Conservation (phyloP, 352 stramenopile species). For the Pythium guiyangense region DNA sequence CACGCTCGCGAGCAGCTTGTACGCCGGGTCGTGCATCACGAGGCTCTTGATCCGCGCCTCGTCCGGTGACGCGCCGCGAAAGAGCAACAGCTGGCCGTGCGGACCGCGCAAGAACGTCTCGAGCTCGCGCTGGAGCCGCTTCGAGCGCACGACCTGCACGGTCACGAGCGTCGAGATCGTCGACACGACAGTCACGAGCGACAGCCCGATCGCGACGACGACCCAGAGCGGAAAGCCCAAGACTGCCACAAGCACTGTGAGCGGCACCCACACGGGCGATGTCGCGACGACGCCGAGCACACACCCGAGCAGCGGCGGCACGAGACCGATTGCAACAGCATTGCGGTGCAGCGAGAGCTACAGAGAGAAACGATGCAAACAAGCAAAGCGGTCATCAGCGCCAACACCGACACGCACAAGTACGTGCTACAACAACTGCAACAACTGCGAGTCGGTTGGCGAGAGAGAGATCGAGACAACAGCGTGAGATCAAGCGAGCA, state of each 20-base stretch:
- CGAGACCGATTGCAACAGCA: slow-evolving; percentile 37
- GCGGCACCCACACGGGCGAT: slow-evolving; percentile 53
- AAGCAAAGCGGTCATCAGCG: not conserved
- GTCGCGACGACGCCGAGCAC: slow-evolving; percentile 36
- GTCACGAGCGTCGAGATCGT: slow-evolving; percentile 44
- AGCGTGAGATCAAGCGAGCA: not conserved
- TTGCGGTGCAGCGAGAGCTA: slow-evolving; percentile 65
- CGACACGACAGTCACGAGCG: slow-evolving; percentile 42
- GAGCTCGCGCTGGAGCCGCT: slow-evolving; percentile 37
- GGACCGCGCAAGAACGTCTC: slow-evolving; percentile 43
- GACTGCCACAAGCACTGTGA: slow-evolving; percentile 49
- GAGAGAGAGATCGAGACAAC: too few relatives aligned
- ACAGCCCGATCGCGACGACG: slow-evolving; percentile 32
- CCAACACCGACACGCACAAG: too few relatives aligned
- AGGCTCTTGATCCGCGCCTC: too few relatives aligned
- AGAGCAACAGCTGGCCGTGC: slow-evolving; percentile 59
- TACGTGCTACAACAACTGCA: too few relatives aligned
- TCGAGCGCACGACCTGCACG: slow-evolving; percentile 41
- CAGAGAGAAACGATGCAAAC: not conserved
- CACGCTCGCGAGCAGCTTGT: slow-evolving; percentile 68
- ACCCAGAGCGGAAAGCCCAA: slow-evolving; percentile 63
- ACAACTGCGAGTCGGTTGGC: too few relatives aligned
- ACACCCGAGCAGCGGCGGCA: slow-evolving; percentile 40
- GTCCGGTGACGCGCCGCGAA: too few relatives aligned
- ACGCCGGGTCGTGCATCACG: slow-evolving; percentile 48